phyloP scores from a whole-genome alignment of 2,329 filamentous ascomycete species.

The Aureobasidium vineae region DNA sequence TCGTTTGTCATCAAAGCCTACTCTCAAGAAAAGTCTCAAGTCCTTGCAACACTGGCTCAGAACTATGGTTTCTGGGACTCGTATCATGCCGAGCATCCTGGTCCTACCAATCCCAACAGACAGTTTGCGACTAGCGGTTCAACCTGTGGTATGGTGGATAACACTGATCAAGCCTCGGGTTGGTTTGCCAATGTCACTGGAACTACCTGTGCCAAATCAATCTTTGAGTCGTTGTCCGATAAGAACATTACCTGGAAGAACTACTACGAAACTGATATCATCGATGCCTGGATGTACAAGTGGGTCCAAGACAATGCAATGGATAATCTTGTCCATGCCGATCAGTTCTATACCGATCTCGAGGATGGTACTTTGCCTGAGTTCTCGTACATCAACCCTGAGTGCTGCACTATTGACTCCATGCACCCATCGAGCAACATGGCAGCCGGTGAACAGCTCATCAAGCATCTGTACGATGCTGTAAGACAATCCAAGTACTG shows the following conservation, averaged over 20 bases:
- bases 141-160: constrained; percentile 39
- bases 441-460: constrained; percentile 42
- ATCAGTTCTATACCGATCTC: constrained; percentile 34
- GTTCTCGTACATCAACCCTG: constrained; percentile 36
- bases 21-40: constrained; percentile 39
- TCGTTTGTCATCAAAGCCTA: constrained; percentile 44
- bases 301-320: constrained; percentile 43
- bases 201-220: constrained; percentile 39
- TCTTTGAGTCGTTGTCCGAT: constrained; percentile 42
- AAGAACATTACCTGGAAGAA: constrained; percentile 44
- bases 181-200: constrained; percentile 39
- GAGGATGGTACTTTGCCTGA: constrained; percentile 33
- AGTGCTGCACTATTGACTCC: constrained; percentile 36
- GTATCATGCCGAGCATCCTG: constrained; percentile 43
- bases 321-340: constrained; percentile 35
- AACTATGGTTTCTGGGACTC: constrained; percentile 44
- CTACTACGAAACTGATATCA: constrained; percentile 44
- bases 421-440: constrained; percentile 45
- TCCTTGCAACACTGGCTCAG: constrained; percentile 39
- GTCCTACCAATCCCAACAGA: constrained; percentile 44
- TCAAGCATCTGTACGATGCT: constrained; percentile 47
- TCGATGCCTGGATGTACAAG: constrained; percentile 42
- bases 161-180: constrained; percentile 37
- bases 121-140: constrained; percentile 44
- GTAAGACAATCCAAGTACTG: constrained; percentile 44